Percentiles rank a stretch among this genome's conserved stretches.
Conservation (phyloP, 352 stramenopile species). For the Achlya hypogyna region DNA sequence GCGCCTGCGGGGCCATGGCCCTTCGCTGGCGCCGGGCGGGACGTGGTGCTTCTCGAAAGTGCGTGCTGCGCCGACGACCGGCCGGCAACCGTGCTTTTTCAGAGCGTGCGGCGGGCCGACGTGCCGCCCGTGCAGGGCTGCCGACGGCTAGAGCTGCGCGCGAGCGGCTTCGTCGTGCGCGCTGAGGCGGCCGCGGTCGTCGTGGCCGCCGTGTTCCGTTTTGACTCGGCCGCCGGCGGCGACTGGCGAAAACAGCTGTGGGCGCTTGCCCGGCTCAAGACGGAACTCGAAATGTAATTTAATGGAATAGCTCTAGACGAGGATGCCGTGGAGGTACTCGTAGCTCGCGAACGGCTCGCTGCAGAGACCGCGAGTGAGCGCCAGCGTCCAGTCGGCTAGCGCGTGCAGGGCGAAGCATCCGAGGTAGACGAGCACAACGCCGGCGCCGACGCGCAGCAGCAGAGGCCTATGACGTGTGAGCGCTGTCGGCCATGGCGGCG, state of each 20-base stretch:
- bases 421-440: neutral
- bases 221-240: neutral
- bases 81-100: neutral
- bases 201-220: neutral
- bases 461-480: neutral
- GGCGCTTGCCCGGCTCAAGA: neutral
- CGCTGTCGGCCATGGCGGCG: too few species aligned
- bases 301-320: neutral
- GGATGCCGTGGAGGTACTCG: neutral
- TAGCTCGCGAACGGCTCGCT: neutral
- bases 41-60: slow-evolving; percentile 3
- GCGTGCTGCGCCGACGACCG: neutral
- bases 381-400: neutral
- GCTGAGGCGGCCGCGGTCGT: neutral
- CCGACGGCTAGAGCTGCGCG: neutral
- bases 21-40: neutral
- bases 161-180: slow-evolving; percentile 6
- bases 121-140: neutral
- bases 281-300: neutral
- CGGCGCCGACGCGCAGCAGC: neutral
- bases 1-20: neutral
- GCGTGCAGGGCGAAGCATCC: neutral
- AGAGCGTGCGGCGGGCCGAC: neutral
- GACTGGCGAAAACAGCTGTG: neutral
- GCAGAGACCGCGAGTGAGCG: neutral